Base-by-base conservation (phyloP, 306 rosid genomes). In the Geum urbanum region DNA sequence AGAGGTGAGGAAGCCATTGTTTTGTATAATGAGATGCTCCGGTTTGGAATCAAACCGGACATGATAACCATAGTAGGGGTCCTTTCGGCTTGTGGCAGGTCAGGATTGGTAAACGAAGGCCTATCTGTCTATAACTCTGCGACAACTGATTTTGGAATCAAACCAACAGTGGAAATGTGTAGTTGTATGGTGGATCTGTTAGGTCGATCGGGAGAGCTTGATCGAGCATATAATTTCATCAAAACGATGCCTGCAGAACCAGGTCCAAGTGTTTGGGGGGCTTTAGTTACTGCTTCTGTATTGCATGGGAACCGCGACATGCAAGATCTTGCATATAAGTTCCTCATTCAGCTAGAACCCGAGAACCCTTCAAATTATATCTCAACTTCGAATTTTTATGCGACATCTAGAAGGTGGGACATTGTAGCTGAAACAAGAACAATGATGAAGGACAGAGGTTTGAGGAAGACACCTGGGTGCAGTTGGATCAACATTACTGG, bases 211-310 rank as follows among this genome's bases (percentile, higher is more conserved):
- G 92, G 92, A 22, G 73, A 82, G 79, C 91, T 90, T n/a, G 75
- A 86, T 72, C 77, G 53, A 76, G 92, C 91, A 40, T 71, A 86
- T 12, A 63, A 80, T 37, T 92, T 92, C 78, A 86, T 86, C 49
- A 57, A 72, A 71, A 63, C 59, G 22, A 92, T 92, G 95, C 82
- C 83, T 13, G 53, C 79, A 44, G 77, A 81, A 77, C 88, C 92
- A 0, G 78, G 89, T 65, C 87, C 92, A 55, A 83, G 96, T 76
- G 84, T 86, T 63, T 92, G 96, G 98, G 96, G 96, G 14, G 84
- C 96, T 43, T 86, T 88, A 75, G 79, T 85, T 63, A 70, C 82
- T 72, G 89, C 91, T 67, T 86, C 95, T 54, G 20, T 82, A 22
- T 79, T 78, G 72, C 88, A 86, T 67, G 91, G 87, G 69, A 85